Evolutionary conservation across 1,139 yeast genomes (phyloP).

Genomic region (Scheffersomyces cryptocercus): DNA sequence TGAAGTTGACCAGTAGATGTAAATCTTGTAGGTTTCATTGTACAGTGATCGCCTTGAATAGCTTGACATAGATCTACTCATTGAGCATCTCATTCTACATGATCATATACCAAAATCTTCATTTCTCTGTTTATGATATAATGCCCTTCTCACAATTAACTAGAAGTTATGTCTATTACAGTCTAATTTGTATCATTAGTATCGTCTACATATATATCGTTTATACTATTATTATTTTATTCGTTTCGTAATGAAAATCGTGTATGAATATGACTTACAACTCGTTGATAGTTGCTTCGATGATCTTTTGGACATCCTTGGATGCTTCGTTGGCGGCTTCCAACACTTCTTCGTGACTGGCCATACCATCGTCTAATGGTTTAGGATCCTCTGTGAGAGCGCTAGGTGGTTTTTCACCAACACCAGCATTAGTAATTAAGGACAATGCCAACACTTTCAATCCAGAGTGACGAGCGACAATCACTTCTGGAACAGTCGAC

Average conservation of each 20-base stretch:
- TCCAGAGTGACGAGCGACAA: conserved; percentile 87
- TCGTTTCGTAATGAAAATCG: not conserved
- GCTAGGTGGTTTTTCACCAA: conserved; percentile 73
- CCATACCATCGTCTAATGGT: conserved; percentile 73
- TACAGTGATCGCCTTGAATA: no score
- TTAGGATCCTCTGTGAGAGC: conserved; percentile 58
- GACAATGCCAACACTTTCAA: conserved; percentile 81
- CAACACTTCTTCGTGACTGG: conserved; percentile 86
- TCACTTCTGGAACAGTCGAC: conserved; percentile 97
- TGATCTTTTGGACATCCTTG: conserved; percentile 68
- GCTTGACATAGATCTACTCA: no score
- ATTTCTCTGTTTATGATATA: no score
- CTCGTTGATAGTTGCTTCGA: conserved; percentile 62
- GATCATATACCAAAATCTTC: no score
- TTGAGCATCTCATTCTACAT: no score
- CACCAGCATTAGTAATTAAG: conserved; percentile 82
- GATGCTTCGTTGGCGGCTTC: conserved; percentile 83
- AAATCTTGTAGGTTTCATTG: not conserved
- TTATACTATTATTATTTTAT: not conserved
- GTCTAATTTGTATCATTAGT: no score
- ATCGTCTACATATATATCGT: not conserved
- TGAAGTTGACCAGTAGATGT: conserved; percentile 71
- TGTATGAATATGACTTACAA: conserved; percentile 18
- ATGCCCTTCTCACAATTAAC: no score
- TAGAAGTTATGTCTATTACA: no score